phyloP scores from a whole-genome alignment of 2,329 filamentous ascomycete genomes.

The Xylaria sp. region DNA sequence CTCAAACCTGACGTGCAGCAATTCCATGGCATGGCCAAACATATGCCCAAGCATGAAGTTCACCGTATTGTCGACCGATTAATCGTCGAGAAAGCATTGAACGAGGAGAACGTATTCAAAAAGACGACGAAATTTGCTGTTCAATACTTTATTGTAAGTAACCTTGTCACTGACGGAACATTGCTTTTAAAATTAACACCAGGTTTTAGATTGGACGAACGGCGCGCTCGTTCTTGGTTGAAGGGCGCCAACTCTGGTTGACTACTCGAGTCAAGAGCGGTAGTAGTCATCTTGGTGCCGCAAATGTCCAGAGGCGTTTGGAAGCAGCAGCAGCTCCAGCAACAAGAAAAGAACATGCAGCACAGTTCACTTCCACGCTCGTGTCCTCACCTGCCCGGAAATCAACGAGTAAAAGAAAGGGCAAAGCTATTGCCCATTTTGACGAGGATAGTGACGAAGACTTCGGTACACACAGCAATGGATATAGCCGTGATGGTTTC shows the following conservation, averaged over 20 bases:
- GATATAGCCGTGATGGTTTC: constrained; percentile 58
- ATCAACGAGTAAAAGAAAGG: constrained; percentile 51
- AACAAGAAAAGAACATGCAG: constrained; percentile 40
- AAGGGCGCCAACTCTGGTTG: constrained; percentile 58
- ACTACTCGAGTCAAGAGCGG: constrained; percentile 54
- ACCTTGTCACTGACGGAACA: not conserved
- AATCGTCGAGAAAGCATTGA: constrained; percentile 76
- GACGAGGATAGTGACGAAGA: constrained; percentile 57
- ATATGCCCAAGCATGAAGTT: constrained; percentile 78
- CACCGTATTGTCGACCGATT: constrained; percentile 87
- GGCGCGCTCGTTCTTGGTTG: constrained; percentile 57
- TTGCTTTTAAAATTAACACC: constrained; percentile 44
- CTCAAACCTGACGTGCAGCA: constrained; percentile 62
- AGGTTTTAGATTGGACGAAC: constrained; percentile 54
- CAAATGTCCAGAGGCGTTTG: constrained; percentile 51
- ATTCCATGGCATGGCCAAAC: constrained; percentile 75
- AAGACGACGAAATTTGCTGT: constrained; percentile 72
- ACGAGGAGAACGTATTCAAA: constrained; percentile 76
- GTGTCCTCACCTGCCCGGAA: constrained; percentile 65
- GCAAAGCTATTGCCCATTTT: constrained; percentile 49
- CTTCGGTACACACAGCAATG: constrained; percentile 52
- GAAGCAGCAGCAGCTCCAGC: constrained; percentile 53
- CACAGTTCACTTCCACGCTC: constrained; percentile 56
- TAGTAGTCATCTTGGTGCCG: constrained; percentile 48
- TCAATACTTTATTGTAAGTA: constrained; percentile 75